Percentiles rank a stretch among this genome's conserved stretches.
These are phyloP conservation scores for Diplodia sapinea DNA, from an alignment of 2,329 filamentous ascomycete genomes.

Conservation along the genomic window DNA sequence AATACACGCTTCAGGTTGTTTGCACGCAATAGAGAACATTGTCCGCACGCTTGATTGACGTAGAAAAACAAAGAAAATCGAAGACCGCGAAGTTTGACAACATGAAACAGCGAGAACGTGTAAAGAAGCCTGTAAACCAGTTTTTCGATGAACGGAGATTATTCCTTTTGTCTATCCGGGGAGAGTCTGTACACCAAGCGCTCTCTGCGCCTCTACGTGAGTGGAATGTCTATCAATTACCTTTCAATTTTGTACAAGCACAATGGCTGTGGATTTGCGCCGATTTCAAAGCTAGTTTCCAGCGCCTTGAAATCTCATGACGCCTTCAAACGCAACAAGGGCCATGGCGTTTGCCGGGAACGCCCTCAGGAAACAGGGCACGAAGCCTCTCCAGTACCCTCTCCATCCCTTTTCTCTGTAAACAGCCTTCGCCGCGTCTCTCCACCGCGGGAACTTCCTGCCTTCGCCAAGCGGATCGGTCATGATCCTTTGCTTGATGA, in stretches of 20 bases:
- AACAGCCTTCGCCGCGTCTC: slow-evolving; percentile 76
- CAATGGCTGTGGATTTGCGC: neutral
- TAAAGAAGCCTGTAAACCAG: neutral
- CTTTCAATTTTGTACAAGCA: neutral
- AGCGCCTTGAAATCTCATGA: slow-evolving; percentile 66
- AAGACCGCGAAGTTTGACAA: neutral
- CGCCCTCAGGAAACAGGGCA: slow-evolving; percentile 90
- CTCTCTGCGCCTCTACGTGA: neutral
- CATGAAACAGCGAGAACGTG: neutral
- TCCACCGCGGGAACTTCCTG: slow-evolving; percentile 75
- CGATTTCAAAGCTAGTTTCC: neutral
- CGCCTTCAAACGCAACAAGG: slow-evolving; percentile 88
- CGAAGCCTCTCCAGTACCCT: slow-evolving; percentile 90
- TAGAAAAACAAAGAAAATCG: neutral
- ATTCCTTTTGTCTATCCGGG: neutral
- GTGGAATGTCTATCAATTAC: slow-evolving; percentile 12
- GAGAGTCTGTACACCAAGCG: neutral
- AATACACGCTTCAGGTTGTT: neutral
- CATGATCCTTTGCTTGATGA: slow-evolving; percentile 97
- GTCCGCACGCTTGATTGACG: no score
- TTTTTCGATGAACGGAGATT: neutral
- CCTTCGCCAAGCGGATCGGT: slow-evolving; percentile 77
- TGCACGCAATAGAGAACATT: no score
- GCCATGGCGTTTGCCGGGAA: slow-evolving; percentile 97
- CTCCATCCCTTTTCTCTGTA: slow-evolving; percentile 75